Base-by-base conservation (phyloP, 1,284 basidiomycete species). In the Ganoderma sinense region DNA sequence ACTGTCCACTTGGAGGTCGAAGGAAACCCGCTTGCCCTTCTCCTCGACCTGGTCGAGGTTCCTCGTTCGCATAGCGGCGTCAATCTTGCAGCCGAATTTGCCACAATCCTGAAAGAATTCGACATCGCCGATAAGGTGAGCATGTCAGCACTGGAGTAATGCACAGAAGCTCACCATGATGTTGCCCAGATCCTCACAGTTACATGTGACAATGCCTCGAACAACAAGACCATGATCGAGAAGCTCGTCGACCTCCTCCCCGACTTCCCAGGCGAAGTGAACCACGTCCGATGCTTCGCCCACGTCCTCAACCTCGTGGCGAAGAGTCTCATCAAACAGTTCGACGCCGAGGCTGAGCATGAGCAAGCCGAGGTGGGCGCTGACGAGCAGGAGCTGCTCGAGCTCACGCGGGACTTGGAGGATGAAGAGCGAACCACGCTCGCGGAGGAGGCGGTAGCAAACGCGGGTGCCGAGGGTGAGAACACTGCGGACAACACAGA, bases 51-150 rank as follows among this genome's bases (percentile, higher is more conserved):
- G 39, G 69, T 82, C 40, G 78, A 82, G 68, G 76, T 82, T 11
- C 60, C 75, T 14, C 36, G 65, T 43, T 76, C 75, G 3, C 79
- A 81, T 58, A 72, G 70, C 0, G 77, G 79, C 0, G 18, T 66
- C 4, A 76, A 77, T 20, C 66, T 83, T 10, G 80, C 78, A 0
- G 64, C 10, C 0, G 77, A 67, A 5, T 79, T 83, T 58, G 69
- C 69, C 4, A 39, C 70, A 8, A 71, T 80, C 10, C 73, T 83
- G 5, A 51, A 78, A 2, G 76, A 80, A 1, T 82, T 78, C 69
- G 74, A 75, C 1, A 78, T 83, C 23, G 62, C 43, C 20, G 61
- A 79, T 18, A 83, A 82, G 78, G 81, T 81, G 6, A 76, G 77
- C 65, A 29, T 1, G 10, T 51, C 48, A n/a, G n/a, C n/a, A 23